Conservation (phyloP, 2,329 filamentous ascomycete genomes). For the Diaporthe humulicola region DNA sequence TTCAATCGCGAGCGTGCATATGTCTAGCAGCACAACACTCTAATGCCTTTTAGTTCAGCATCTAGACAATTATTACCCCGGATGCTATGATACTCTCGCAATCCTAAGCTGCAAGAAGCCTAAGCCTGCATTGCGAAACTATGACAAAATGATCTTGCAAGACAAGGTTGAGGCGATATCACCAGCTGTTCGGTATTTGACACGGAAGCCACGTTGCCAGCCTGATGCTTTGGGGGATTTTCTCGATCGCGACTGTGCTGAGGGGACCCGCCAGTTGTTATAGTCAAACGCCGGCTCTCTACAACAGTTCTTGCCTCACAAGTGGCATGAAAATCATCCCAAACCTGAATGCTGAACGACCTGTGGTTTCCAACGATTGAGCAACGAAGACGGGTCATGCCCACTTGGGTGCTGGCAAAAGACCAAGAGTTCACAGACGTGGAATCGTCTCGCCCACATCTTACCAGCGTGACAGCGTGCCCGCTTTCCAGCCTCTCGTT, state of each 20-base stretch:
- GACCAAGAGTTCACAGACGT: not conserved
- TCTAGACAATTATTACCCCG: too few relatives aligned
- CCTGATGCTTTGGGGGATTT: not conserved
- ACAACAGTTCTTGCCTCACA: not conserved
- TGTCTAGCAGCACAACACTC: not conserved
- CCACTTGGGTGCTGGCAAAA: not conserved
- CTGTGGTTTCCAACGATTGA: not conserved
- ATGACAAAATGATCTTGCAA: too few relatives aligned
- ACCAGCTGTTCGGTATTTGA: not conserved
- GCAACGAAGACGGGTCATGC: too few relatives aligned
- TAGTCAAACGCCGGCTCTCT: too few relatives aligned
- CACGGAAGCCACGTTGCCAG: not conserved
- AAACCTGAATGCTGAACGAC: not conserved
- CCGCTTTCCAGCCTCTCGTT: not conserved
- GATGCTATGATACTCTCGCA: not conserved
- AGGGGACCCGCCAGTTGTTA: not conserved
- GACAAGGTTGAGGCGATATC: not conserved
- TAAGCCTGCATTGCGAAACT: not conserved
- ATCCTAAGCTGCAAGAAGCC: not conserved
- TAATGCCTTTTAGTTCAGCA: not conserved
- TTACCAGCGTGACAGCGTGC: too few relatives aligned
- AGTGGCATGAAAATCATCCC: not conserved
- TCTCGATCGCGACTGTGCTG: not conserved
- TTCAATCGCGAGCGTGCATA: not conserved
- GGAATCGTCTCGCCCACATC: not conserved